Evolutionary conservation across 306 rosid species (phyloP), one percentile per base, ranked within the genome.

Genomic region (Medicago arabica): DNA sequence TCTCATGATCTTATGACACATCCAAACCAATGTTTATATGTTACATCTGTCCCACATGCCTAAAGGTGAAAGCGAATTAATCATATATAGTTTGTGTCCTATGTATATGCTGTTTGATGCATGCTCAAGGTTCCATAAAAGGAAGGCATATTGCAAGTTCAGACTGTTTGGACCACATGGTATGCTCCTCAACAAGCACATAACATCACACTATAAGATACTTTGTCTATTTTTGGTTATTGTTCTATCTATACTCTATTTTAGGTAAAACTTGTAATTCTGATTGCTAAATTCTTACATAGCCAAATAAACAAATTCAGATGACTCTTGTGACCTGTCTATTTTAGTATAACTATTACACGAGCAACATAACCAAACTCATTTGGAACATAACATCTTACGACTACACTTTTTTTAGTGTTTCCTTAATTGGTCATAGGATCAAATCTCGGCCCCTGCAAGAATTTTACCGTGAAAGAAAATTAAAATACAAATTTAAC

Each of bases 91-190:
- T 12, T 39, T 65, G 5, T 66, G 4, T 63, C 3, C 31, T 28
- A 28, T 50, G 21, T 50, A 47, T 40, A 66, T 25, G 55, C 11
- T 18, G 7, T 46, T 47, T 47, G 14, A 41, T 70, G 62, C 17
- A 21, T 70, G 46, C 16, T 5, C 41, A 44, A 44, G 72, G 21
- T 13, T 61, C 31, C 28, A 59, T 10, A 6, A 10, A 21, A 67
- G 19, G 49, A 57, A 57, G 8, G 6, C 18, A 31, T 19, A 43
- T 10, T 28, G 40, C 61, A 38, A 36, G 51, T 50, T 63, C 50
- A 49, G 21, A 15, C 49, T 47, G 40, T 67, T 60, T 9, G 28
- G 25, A 44, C 34, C 82, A 82, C 85, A 66, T 77, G 82, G 71
- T 23, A 9, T 82, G 67, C 62, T 25, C 54, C 79, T 23, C 49